A percentile compares a stretch with the other conserved stretches of the same genome.
Evolutionary conservation across 2,329 filamentous ascomycete species (phyloP).

Genomic region (Gliomastix tumulicola): DNA sequence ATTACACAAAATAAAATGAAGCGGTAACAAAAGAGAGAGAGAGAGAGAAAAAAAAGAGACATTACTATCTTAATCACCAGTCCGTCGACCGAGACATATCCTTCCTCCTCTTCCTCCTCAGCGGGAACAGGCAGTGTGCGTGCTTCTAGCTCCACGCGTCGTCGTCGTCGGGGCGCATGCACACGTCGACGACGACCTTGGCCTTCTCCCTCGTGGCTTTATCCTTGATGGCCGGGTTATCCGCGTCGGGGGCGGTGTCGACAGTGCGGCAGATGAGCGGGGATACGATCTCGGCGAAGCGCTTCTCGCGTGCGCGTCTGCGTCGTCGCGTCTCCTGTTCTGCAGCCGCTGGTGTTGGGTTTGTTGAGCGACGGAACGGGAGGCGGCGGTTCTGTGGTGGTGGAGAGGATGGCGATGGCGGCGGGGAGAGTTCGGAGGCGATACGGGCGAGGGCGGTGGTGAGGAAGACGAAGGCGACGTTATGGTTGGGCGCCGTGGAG

Average conservation of each 20-base stretch:
- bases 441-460: constrained; percentile 64
- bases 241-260: neutral
- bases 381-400: constrained; percentile 34
- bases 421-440: constrained; percentile 39
- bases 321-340: constrained; percentile 4
- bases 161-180: constrained; percentile 5
- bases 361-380: constrained; percentile 30
- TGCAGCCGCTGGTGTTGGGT: constrained; percentile 3
- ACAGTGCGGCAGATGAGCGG: constrained; percentile 4
- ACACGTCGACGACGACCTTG: constrained; percentile 4
- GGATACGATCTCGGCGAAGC: constrained; percentile 6
- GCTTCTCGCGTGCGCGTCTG: constrained; percentile 4
- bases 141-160: neutral
- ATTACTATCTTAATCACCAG: too few relatives aligned
- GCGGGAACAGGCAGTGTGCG: too few relatives aligned
- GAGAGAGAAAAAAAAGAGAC: too few relatives aligned
- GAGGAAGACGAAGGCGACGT: constrained; percentile 83
- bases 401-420: constrained; percentile 14
- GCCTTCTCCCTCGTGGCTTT: constrained; percentile 4
- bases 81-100: too few relatives aligned
- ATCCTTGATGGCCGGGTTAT: too few relatives aligned
- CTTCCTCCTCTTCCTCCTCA: too few relatives aligned
- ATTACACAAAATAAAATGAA: too few relatives aligned
- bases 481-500: constrained; percentile 65
- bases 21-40: too few relatives aligned